Conservation (phyloP, 2,329 filamentous ascomycete species). For the Colletotrichum zoysiae region DNA sequence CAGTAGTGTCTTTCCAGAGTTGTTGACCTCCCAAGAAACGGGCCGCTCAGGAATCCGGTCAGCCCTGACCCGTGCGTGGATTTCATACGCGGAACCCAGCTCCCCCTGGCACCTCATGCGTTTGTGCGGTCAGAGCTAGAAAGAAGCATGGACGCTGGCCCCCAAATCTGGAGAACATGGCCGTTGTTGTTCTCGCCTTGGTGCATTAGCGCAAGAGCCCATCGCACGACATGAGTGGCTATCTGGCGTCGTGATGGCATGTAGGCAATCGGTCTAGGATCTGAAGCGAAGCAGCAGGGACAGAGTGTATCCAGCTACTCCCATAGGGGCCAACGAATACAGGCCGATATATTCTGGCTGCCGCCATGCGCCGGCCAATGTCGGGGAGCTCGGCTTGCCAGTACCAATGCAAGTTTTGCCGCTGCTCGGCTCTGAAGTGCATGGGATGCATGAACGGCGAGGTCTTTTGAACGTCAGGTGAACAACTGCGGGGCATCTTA, state of each 20-base stretch:
- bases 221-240: constrained; percentile 20
- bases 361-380: constrained; percentile 15
- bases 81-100: constrained; percentile 17
- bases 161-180: constrained; percentile 37
- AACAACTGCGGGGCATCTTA: constrained; percentile 32
- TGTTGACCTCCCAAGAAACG: constrained; percentile 1
- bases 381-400: constrained; percentile 13
- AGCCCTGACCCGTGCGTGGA: constrained; percentile 13
- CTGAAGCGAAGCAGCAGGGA: constrained; percentile 30
- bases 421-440: constrained; percentile 27
- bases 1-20: constrained; percentile 9
- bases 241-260: constrained; percentile 30
- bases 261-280: constrained; percentile 27
- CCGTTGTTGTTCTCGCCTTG: constrained; percentile 37
- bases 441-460: constrained; percentile 9
- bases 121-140: constrained; percentile 11
- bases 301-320: constrained; percentile 28
- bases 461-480: constrained; percentile 25
- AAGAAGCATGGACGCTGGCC: constrained; percentile 27
- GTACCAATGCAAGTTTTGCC: constrained; percentile 2
- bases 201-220: constrained; percentile 32
- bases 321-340: neutral
- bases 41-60: constrained; percentile 13
- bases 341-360: constrained; percentile 17
- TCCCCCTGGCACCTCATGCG: constrained; percentile 22